Evolutionary conservation across 2,329 filamentous ascomycete genomes (phyloP).

Genomic region (Calonectria pteridis): DNA sequence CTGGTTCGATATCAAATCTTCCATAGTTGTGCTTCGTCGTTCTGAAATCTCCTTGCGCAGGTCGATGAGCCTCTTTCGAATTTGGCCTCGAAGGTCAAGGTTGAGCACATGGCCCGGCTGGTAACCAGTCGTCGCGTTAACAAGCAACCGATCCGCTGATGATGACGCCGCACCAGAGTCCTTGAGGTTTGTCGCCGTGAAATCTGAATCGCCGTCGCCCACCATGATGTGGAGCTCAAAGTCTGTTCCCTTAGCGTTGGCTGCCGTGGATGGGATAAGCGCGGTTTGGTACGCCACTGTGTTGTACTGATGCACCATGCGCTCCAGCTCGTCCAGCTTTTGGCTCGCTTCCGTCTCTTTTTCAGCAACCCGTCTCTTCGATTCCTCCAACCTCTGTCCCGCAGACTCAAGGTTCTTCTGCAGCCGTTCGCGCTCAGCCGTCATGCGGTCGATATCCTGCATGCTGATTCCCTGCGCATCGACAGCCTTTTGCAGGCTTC

Average conservation of each 20-base stretch:
- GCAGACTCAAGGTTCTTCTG: slow-evolving; percentile 88
- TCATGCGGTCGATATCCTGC: slow-evolving; percentile 99
- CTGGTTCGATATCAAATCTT: slow-evolving; percentile 94
- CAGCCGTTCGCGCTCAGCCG: slow-evolving; percentile 91
- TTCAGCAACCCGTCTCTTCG: slow-evolving; percentile 84
- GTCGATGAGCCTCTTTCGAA: slow-evolving; percentile 82
- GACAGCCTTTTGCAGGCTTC: slow-evolving; percentile 84
- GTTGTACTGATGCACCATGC: slow-evolving; percentile 91
- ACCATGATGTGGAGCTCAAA: slow-evolving; percentile 90
- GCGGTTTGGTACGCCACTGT: slow-evolving; percentile 93
- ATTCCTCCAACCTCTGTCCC: slow-evolving; percentile 82
- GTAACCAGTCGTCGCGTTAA: slow-evolving; percentile 87
- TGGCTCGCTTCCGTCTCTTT: slow-evolving; percentile 89
- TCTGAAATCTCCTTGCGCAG: slow-evolving; percentile 95
- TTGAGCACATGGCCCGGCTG: slow-evolving; percentile 90
- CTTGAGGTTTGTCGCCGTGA: slow-evolving; percentile 73
- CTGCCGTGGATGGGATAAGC: slow-evolving; percentile 85
- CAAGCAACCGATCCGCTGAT: slow-evolving; percentile 80
- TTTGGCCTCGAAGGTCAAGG: slow-evolving; percentile 84
- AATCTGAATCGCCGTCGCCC: slow-evolving; percentile 82
- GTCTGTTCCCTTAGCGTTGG: slow-evolving; percentile 85
- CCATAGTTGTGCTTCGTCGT: slow-evolving; percentile 82
- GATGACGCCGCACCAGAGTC: slow-evolving; percentile 53
- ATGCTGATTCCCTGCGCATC: slow-evolving; percentile 96
- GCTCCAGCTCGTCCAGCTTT: slow-evolving; percentile 93